Evolutionary conservation across 345 rosid species (phyloP).

Genomic region (Populus deltoides): DNA sequence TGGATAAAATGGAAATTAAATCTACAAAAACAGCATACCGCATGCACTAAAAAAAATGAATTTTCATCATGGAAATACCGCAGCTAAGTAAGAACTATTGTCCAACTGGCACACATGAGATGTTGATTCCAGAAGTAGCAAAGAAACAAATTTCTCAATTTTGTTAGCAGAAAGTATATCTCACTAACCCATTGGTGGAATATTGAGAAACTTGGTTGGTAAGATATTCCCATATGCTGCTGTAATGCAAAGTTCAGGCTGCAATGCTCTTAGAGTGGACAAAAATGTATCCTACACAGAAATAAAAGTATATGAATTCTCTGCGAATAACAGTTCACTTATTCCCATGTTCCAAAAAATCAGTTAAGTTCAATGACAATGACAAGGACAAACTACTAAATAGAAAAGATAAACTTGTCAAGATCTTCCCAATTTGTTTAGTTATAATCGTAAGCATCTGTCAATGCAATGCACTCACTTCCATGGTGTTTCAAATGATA

Average conservation of each 20-base stretch:
- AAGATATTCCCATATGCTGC: slow-evolving; percentile 95
- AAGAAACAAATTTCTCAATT: slow-evolving; percentile 5
- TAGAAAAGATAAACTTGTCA: too few species aligned
- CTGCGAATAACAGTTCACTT: not conserved
- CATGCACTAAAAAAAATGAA: too few species aligned
- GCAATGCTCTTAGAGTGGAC: slow-evolving; percentile 61
- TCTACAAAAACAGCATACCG: too few species aligned
- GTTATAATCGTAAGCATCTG: too few species aligned
- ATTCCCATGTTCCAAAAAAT: not conserved
- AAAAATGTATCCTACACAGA: slow-evolving; percentile 61
- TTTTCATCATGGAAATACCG: too few species aligned
- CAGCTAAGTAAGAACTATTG: not conserved
- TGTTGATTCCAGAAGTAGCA: slow-evolving; percentile 1
- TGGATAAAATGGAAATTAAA: too few species aligned
- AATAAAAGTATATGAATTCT: slow-evolving; percentile 1
- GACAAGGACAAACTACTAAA: not conserved
- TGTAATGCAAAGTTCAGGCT: slow-evolving; percentile 87
- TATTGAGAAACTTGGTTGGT: slow-evolving; percentile 75
- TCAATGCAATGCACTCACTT: too few species aligned
- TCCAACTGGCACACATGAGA: not conserved
- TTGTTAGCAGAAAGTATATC: not conserved
- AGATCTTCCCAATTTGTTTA: too few species aligned
- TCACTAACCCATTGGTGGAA: slow-evolving; percentile 74
- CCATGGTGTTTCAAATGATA: too few species aligned
- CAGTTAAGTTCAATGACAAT: not conserved